Conservation (phyloP, 2,329 filamentous ascomycete genomes). For the Sphaerulina vaccinii region DNA sequence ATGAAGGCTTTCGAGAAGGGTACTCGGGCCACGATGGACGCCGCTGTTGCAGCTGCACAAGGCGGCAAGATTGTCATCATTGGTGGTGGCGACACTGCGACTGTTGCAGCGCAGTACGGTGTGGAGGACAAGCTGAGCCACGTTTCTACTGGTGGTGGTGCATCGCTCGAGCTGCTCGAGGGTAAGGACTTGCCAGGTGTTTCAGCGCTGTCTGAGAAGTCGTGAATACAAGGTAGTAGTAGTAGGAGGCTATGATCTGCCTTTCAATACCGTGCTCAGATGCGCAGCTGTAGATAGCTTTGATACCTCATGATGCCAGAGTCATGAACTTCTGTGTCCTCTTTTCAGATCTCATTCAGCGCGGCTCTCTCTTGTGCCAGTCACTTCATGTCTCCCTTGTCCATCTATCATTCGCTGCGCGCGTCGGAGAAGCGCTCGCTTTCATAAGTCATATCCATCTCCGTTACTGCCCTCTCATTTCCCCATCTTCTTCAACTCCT, state of each 20-base stretch:
- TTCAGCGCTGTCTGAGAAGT: conserved; percentile 67
- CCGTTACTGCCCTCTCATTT: conserved; percentile 42
- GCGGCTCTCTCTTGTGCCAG: neutral
- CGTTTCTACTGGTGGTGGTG: conserved; percentile 95
- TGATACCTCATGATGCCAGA: neutral
- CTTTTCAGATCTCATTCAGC: neutral
- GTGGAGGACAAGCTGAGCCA: conserved; percentile 97
- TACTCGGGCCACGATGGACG: conserved; percentile 89
- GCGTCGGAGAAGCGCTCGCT: neutral
- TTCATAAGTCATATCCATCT: neutral
- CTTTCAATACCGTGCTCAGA: neutral
- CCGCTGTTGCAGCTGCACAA: conserved; percentile 76
- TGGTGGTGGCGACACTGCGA: conserved; percentile 95
- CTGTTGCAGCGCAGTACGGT: conserved; percentile 94
- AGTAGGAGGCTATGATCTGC: conserved; percentile 11
- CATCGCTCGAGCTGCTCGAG: conserved; percentile 92
- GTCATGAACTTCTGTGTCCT: neutral
- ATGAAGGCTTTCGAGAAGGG: conserved; percentile 89
- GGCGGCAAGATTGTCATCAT: conserved; percentile 96
- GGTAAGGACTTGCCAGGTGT: conserved; percentile 97
- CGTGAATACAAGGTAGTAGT: conserved; percentile 21
- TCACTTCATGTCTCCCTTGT: neutral
- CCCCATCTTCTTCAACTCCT: conserved; percentile 93
- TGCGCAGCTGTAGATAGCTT: neutral
- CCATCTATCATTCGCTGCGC: neutral